Conservation (phyloP, 1,284 basidiomycete species). For the Phlebopus sp. region DNA sequence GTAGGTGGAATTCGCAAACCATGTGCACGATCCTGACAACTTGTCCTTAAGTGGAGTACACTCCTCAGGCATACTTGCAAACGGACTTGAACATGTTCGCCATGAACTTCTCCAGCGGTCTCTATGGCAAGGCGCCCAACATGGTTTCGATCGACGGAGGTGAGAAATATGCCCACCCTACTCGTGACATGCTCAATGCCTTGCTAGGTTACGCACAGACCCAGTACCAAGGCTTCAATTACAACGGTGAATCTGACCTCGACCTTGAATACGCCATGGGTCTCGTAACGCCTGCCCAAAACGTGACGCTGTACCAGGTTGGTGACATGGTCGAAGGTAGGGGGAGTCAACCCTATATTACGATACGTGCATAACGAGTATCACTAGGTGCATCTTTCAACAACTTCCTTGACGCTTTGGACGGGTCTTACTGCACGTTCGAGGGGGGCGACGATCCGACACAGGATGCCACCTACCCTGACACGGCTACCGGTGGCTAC, state of each 20-base stretch:
- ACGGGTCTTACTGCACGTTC: constrained; percentile 45
- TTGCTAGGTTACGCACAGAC: constrained; percentile 36
- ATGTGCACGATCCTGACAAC: background rate
- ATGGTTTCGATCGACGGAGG: constrained; percentile 31
- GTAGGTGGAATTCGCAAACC: constrained; percentile 4
- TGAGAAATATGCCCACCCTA: background rate
- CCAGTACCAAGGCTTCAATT: constrained; percentile 32
- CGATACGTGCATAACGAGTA: background rate
- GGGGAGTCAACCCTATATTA: constrained; percentile 1
- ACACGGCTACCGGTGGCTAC: constrained; percentile 35
- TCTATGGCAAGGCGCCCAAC: constrained; percentile 16
- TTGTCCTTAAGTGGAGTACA: constrained; percentile 23
- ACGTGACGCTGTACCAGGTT: constrained; percentile 43
- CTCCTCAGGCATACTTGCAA: constrained; percentile 37
- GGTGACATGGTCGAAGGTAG: constrained; percentile 42
- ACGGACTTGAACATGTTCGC: constrained; percentile 47
- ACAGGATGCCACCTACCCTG: constrained; percentile 43
- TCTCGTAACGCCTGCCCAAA: constrained; percentile 37
- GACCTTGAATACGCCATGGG: constrained; percentile 50
- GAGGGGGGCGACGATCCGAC: constrained; percentile 44
- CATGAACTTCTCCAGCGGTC: constrained; percentile 24
- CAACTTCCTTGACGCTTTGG: constrained; percentile 49
- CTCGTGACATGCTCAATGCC: constrained; percentile 2
- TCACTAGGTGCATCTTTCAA: constrained; percentile 43
- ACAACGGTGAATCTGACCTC: constrained; percentile 50